Conservation (phyloP, 2,329 filamentous ascomycete species). For the Neofusicoccum ribis region DNA sequence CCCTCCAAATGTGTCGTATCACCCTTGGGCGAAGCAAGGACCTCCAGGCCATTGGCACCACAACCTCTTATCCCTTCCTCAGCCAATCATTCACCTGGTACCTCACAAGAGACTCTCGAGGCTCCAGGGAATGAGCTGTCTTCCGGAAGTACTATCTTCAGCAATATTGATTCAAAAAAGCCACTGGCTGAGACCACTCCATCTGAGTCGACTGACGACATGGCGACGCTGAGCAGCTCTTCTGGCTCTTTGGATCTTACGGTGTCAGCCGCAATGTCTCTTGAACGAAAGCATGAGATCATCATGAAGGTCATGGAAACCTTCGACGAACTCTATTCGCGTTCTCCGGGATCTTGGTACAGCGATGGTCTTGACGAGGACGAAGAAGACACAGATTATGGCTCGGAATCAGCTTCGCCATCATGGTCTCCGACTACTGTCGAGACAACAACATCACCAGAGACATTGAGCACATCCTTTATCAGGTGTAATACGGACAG, state of each 20-base stretch:
- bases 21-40: too few species aligned
- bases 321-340: not conserved
- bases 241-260: not conserved
- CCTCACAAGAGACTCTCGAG: too few species aligned
- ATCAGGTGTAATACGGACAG: too few species aligned
- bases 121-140: too few species aligned
- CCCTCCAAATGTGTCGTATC: too few species aligned
- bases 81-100: too few species aligned
- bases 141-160: too few species aligned
- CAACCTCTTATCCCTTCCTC: too few species aligned
- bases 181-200: too few species aligned
- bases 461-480: not conserved
- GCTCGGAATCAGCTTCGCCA: not conserved
- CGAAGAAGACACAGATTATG: not conserved
- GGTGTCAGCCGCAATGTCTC: not conserved
- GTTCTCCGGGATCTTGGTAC: not conserved
- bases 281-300: not conserved
- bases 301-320: not conserved
- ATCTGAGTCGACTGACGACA: too few species aligned
- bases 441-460: not conserved
- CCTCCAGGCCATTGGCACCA: too few species aligned
- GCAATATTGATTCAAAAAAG: too few species aligned
- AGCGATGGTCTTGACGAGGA: not conserved
- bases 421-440: not conserved
- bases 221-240: not conserved